Evolutionary conservation across 352 stramenopile genomes (phyloP), one percentile per base, ranked within the genome.

Genomic region (Phytophthora idaei): DNA sequence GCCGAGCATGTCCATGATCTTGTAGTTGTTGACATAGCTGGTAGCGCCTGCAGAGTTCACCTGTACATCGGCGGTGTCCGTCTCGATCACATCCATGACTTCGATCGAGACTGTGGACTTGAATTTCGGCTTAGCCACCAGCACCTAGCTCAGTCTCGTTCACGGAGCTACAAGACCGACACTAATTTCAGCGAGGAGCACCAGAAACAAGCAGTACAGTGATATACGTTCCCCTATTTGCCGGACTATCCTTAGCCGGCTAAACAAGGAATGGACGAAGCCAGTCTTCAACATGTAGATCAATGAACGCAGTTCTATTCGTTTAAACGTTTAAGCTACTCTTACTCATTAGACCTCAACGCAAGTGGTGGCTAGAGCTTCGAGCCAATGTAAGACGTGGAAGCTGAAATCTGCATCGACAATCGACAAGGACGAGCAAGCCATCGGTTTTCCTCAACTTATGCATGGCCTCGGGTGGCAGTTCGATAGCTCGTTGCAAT

Each of bases 11-110:
- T 57, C 47, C 11, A 85, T 67, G 27, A 93, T 74, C 5, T 76
- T 77, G 74, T 94, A 94, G 52, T 77, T 76, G 66, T 94, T 94
- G 39, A 94, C 83, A 57, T 87, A 79, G 42, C 80, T 90, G 14
- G 83, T 77, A 10, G 64, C 66, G 5, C 86, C 86, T 28, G 82
- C 73, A 17, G 89, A 77, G 56, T 89, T 74, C 60, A 87, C 70
- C 49, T 91, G 70, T 8, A 92, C 84, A 9, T 85, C 74, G 2
- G 77, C 83, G 21, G 70, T 72, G 21, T 84, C 77, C 21, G 85
- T 92, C 73, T 91, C 83, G 28, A 90, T 90, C 66, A 92, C 85
- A 31, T 69, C 77, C 50, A 77, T 77, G 29, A 14, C 55, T 34
- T 14, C 29, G 27, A 14, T 21, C 28, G 10, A 5, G 42, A 28